These are phyloP conservation scores for Emydomyces testavorans DNA, from an alignment of 2,329 filamentous ascomycete species.

Conservation along the genomic window DNA sequence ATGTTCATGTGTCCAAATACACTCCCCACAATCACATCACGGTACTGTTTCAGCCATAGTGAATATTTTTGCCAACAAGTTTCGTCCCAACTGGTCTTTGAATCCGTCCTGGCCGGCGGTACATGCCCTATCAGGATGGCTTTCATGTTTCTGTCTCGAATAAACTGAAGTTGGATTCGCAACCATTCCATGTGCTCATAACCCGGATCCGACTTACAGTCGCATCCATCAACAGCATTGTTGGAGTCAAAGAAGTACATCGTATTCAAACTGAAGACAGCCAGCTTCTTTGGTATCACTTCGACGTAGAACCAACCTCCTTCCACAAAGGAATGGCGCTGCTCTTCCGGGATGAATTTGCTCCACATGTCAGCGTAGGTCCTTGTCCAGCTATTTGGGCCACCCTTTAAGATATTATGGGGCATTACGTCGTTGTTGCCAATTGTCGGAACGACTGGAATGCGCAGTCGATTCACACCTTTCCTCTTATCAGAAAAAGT, in stretches of 20 bases:
- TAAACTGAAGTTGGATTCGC: conserved; percentile 69
- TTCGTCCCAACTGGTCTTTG: conserved; percentile 87
- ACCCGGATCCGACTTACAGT: conserved; percentile 65
- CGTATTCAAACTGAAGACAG: conserved; percentile 90
- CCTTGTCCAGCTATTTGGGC: conserved; percentile 77
- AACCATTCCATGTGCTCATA: conserved; percentile 96
- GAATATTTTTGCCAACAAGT: conserved; percentile 98
- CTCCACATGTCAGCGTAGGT: conserved; percentile 69
- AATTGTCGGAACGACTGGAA: conserved; percentile 80
- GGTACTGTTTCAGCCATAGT: conserved; percentile 78
- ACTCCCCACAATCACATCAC: conserved; percentile 70
- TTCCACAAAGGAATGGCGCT: conserved; percentile 79
- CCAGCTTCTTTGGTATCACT: conserved; percentile 72
- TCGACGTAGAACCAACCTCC: conserved; percentile 94
- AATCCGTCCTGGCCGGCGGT: conserved; percentile 72
- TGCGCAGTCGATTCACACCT: conserved; percentile 41
- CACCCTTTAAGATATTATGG: conserved; percentile 80
- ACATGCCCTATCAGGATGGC: conserved; percentile 91
- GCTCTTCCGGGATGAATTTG: conserved; percentile 79
- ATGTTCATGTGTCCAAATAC: conserved; percentile 97
- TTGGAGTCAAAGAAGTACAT: conserved; percentile 94
- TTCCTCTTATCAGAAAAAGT: conserved; percentile 42
- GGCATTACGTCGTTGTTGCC: conserved; percentile 97
- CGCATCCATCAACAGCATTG: conserved; percentile 83
- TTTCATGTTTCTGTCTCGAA: conserved; percentile 79